Evolutionary conservation across 1,139 yeast species (phyloP).

Genomic region (Pneumocystis carinii): DNA sequence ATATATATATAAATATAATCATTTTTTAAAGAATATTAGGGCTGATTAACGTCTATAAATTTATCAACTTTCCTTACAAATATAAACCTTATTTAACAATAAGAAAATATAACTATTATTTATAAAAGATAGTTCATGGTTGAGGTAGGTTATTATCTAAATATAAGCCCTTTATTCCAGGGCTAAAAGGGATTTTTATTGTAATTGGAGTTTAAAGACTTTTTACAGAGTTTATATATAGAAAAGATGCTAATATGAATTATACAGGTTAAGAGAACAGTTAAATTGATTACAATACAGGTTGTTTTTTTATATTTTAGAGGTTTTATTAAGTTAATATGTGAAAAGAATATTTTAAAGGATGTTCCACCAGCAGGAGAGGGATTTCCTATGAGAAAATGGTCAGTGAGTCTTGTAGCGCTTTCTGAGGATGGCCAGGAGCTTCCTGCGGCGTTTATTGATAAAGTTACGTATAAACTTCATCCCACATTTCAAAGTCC

Average conservation of each 20-base stretch:
- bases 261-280: not conserved
- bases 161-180: not conserved
- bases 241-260: not conserved
- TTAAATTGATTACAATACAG: not conserved
- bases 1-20: not conserved
- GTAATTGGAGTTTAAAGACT: not conserved
- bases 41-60: too few species aligned
- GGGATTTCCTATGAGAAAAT: conserved; percentile 87
- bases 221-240: not conserved
- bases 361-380: conserved; percentile 81
- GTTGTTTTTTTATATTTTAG: not conserved
- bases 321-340: not conserved
- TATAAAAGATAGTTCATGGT: too few species aligned
- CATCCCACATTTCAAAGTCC: conserved; percentile 95
- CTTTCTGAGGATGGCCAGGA: conserved; percentile 71
- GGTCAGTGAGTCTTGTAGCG: conserved; percentile 67
- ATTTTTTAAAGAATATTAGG: not conserved
- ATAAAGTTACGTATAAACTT: conserved; percentile 78
- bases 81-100: too few species aligned
- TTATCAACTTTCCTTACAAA: too few species aligned
- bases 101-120: too few species aligned
- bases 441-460: conserved; percentile 75
- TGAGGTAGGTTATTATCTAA: not conserved
- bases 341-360: conserved; percentile 28
- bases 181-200: too few species aligned